These are phyloP conservation scores for Podospora pseudoanserina DNA, from an alignment of 495 filamentous ascomycete genomes.

Conservation along the genomic window DNA sequence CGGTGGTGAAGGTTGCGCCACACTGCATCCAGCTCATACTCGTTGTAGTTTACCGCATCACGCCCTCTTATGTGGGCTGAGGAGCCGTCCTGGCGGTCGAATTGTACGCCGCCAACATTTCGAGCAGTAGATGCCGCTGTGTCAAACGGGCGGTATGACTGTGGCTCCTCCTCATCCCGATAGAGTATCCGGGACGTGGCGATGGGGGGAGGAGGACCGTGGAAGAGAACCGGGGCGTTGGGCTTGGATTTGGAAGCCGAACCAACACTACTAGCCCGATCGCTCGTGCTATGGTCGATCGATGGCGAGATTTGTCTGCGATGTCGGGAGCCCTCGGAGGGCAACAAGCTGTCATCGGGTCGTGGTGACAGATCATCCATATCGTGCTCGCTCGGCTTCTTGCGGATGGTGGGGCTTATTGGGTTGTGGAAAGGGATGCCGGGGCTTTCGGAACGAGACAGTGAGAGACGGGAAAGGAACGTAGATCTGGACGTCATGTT, in stretches of 20 bases:
- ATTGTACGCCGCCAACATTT: conserved; percentile 32
- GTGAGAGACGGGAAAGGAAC: conserved; percentile 29
- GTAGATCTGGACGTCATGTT: conserved; percentile 27
- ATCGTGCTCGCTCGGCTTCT: conserved; percentile 41
- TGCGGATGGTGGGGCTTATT: conserved; percentile 24
- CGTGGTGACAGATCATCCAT: conserved; percentile 41
- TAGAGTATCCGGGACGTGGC: conserved; percentile 29
- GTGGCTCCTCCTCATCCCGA: conserved; percentile 31
- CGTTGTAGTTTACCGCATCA: conserved; percentile 7
- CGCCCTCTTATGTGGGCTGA: conserved; percentile 8
- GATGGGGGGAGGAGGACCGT: conserved; percentile 36
- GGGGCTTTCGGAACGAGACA: conserved; percentile 23
- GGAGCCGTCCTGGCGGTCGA: conserved; percentile 24
- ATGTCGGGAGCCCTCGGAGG: conserved; percentile 7
- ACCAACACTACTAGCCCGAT: conserved; percentile 18
- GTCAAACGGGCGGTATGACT: conserved; percentile 1
- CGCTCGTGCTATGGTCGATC: conserved; percentile 15
- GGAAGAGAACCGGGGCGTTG: conserved; percentile 26
- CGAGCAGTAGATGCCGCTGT: conserved; percentile 21
- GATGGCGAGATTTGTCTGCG: conserved; percentile 3
- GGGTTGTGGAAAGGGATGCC: conserved; percentile 30
- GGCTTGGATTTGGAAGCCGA: conserved; percentile 24
- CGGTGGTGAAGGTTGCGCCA: conserved; percentile 41
- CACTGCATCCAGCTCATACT: conserved; percentile 32
- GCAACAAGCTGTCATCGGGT: conserved; percentile 36